phyloP scores from a whole-genome alignment of 2,329 filamentous ascomycete genomes.

The Hypoxylon sp. region DNA sequence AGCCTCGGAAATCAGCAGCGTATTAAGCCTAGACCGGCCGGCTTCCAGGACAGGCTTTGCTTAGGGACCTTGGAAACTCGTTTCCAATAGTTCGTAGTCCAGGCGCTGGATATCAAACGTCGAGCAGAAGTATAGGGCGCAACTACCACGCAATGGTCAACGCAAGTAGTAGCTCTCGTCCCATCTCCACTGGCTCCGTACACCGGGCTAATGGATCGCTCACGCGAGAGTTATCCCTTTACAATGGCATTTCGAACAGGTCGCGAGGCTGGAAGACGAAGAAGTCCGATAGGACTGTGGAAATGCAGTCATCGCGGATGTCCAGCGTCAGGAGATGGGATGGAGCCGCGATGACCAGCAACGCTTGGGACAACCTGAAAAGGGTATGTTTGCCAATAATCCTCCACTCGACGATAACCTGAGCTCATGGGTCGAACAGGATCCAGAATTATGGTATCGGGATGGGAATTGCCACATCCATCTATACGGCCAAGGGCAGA shows the following conservation, averaged over 20 bases:
- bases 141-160: slow-evolving; percentile 17
- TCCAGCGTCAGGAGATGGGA: slow-evolving; percentile 64
- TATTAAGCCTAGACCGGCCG: slow-evolving; percentile 9
- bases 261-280: slow-evolving; percentile 54
- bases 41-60: not conserved
- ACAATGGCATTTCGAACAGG: slow-evolving; percentile 53
- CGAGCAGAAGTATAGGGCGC: slow-evolving; percentile 6
- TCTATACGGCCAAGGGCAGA: slow-evolving; percentile 74
- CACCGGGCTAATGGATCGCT: slow-evolving; percentile 34
- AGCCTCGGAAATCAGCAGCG: slow-evolving; percentile 11
- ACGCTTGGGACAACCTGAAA: slow-evolving; percentile 62
- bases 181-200: not conserved
- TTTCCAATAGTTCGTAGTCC: not conserved
- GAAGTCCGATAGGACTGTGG: slow-evolving; percentile 51
- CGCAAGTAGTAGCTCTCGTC: slow-evolving; percentile 3
- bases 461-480: slow-evolving; percentile 78
- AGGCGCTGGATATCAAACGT: slow-evolving; percentile 2
- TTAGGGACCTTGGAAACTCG: not conserved
- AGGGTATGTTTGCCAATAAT: slow-evolving; percentile 55
- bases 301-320: slow-evolving; percentile 45
- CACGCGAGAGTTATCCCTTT: slow-evolving; percentile 45
- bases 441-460: slow-evolving; percentile 76
- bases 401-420: slow-evolving; percentile 1
- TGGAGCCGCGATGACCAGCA: slow-evolving; percentile 59
- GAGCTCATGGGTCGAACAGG: slow-evolving; percentile 61